Evolutionary conservation across 2,329 filamentous ascomycete species (phyloP).

Genomic region (Neonectria sp.): DNA sequence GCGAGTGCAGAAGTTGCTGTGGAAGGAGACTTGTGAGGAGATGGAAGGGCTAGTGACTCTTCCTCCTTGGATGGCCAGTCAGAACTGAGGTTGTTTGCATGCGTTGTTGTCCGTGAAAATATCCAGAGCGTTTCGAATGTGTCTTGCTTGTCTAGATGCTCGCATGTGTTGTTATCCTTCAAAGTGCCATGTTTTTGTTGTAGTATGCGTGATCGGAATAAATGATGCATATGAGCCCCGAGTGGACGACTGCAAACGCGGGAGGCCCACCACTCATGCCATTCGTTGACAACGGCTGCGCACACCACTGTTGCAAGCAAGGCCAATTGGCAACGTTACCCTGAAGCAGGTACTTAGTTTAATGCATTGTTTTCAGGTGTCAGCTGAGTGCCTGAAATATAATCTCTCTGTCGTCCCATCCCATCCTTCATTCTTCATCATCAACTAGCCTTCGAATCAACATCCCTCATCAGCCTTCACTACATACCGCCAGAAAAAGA

Average conservation of each 20-base stretch:
- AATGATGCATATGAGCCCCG: neutral
- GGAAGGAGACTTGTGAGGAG: constrained; percentile 22
- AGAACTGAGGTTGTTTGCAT: neutral
- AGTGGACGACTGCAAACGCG: neutral
- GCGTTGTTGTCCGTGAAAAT: neutral
- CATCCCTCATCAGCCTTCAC: neutral
- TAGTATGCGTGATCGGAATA: no score
- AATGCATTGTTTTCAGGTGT: neutral
- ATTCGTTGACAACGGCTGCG: neutral
- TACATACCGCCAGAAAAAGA: neutral
- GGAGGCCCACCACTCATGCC: neutral
- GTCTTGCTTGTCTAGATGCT: neutral
- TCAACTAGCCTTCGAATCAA: neutral
- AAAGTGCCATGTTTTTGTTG: neutral
- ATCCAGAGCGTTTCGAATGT: neutral
- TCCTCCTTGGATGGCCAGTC: constrained; percentile 10
- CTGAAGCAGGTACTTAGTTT: neutral
- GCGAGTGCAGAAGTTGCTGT: constrained; percentile 15
- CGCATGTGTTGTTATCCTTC: neutral
- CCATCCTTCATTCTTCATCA: neutral
- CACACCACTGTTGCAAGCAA: neutral
- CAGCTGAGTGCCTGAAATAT: neutral
- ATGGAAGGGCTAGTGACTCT: constrained; percentile 22
- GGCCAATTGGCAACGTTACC: neutral
- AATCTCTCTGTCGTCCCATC: neutral